These are phyloP conservation scores for Umbelopsis ramanniana DNA, from an alignment of 192 early-diverging fungal species.

Conservation along the genomic window DNA sequence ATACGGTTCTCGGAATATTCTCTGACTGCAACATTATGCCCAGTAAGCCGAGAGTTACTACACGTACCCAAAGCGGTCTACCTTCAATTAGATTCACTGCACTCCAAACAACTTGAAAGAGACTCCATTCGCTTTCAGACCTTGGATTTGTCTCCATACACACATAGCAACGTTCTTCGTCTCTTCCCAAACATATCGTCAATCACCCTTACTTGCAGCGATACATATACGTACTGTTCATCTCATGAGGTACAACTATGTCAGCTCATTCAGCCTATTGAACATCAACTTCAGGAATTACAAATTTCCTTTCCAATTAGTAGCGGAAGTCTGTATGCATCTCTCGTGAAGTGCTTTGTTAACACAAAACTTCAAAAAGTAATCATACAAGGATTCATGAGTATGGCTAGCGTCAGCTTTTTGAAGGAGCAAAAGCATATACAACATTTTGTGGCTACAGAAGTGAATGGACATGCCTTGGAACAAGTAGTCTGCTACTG, in stretches of 20 bases:
- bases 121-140: neutral
- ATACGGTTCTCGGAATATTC: neutral
- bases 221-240: neutral
- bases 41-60: neutral
- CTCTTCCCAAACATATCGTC: slow-evolving; percentile 3
- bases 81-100: neutral
- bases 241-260: neutral
- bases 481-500: neutral
- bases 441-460: neutral
- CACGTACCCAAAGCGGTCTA: neutral
- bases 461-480: neutral
- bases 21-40: neutral
- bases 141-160: neutral
- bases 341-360: neutral
- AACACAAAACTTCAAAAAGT: slow-evolving; percentile 1
- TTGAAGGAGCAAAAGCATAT: slow-evolving; percentile 10
- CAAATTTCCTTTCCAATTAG: neutral
- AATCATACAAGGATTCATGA: neutral
- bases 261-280: neutral
- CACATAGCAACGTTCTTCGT: neutral
- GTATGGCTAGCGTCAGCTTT: neutral
- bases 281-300: neutral
- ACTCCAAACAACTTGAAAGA: neutral
- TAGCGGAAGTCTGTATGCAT: neutral
- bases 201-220: neutral